Evolutionary conservation across 495 filamentous ascomycete genomes (phyloP), one percentile per base, ranked within the genome.

Genomic region (Penicillium bovifimosum): DNA sequence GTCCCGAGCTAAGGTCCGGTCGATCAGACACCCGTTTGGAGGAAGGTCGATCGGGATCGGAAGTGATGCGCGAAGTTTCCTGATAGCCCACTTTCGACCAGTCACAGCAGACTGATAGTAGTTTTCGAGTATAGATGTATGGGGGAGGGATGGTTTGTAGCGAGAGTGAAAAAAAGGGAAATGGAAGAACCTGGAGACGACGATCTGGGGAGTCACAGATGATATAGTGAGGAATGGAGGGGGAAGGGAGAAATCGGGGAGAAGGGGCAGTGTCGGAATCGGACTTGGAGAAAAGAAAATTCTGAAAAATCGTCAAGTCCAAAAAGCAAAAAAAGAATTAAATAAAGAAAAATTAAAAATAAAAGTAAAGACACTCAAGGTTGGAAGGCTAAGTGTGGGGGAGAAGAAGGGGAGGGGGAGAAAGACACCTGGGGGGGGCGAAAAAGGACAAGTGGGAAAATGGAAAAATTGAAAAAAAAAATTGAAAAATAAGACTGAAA

Each of bases 211-310:
- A 70, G 65, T 60, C 62, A 63, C 61, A 68, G 56, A 63, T 65
- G 66, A 70, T 62, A 71, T 71, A 60, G 54, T 65, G 62, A 66
- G 56, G 65, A 72, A 69, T 70, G 69, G 68, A 72, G 68, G 68
- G 64, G 64, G 65, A 69, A 68, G 66, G 68, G 66, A 70, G 66
- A 56, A 64, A 64, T 60, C 59, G 65, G 60, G 56, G 59, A 63
- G 63, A 58, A 63, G 54, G 59, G 57, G 53, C 55, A 58, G 53
- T 29, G 57, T 68, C 50, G 63, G 60, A 60, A 72, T 69, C 67
- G 64, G 62, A 59, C 63, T 69, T 56, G 60, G 66, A 39, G 18
- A 31, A 45, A 40, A 39, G 35, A 36, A 44, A 53, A 59, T 42
- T 41, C 41, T 46, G 55, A 53, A 47, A 39, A 44, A 55, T 47